phyloP scores from a whole-genome alignment of 176 grass and related monocot species.

The Phoenix roebelenii region DNA sequence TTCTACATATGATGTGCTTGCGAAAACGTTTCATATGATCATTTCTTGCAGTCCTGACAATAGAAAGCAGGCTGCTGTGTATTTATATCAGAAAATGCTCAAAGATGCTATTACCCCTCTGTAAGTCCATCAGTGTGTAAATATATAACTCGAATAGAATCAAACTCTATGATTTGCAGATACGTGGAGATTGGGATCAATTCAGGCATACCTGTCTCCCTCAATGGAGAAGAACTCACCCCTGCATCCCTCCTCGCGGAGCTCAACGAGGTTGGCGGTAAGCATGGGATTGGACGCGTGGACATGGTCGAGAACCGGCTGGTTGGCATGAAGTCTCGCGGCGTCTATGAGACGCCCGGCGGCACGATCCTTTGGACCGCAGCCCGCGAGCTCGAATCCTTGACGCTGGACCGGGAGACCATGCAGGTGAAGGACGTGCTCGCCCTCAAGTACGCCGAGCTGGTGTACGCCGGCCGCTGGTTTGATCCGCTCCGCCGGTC shows the following conservation, averaged over 20 bases:
- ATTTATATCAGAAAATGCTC: too few relatives aligned
- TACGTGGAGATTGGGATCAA: slow-evolving; percentile 76
- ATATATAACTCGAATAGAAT: too few relatives aligned
- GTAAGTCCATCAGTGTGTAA: too few relatives aligned
- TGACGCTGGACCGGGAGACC: slow-evolving; percentile 58
- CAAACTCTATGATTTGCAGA: slow-evolving; percentile 23
- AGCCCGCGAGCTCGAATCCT: slow-evolving; percentile 63
- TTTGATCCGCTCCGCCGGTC: slow-evolving; percentile 56
- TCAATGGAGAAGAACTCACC: slow-evolving; percentile 57
- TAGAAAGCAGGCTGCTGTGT: too few relatives aligned
- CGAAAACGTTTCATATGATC: too few relatives aligned
- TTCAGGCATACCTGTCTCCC: slow-evolving; percentile 67
- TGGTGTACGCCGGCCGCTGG: slow-evolving; percentile 86
- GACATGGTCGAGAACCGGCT: slow-evolving; percentile 95
- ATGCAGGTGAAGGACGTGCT: slow-evolving; percentile 76
- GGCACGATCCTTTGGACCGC: slow-evolving; percentile 75
- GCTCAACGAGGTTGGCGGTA: slow-evolving; percentile 74
- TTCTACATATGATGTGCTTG: too few relatives aligned
- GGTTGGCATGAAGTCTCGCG: slow-evolving; percentile 91
- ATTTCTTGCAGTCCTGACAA: too few relatives aligned
- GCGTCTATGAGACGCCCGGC: slow-evolving; percentile 83
- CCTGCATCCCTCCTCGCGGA: slow-evolving; percentile 65
- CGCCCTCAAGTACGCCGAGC: slow-evolving; percentile 72
- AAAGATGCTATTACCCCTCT: too few relatives aligned
- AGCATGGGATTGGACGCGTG: slow-evolving; percentile 65